Evolutionary conservation across 169 alveolate genomes (phyloP).

Genomic region (Perkinsus olseni): DNA sequence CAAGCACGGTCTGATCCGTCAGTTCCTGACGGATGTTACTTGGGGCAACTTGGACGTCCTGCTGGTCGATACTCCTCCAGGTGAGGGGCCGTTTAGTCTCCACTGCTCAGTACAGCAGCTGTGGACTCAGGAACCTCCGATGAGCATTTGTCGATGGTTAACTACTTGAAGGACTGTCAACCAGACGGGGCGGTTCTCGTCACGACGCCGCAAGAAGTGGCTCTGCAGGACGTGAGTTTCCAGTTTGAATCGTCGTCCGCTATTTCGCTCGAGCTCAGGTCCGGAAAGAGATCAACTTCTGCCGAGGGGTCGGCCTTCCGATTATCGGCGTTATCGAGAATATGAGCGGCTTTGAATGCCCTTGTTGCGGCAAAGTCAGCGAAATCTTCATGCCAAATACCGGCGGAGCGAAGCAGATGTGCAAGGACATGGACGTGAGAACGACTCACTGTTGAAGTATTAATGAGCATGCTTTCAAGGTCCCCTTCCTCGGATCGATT

Average conservation of each 20-base stretch:
- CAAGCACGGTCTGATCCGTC: slow-evolving; percentile 88
- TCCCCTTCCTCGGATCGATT: not conserved
- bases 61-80: slow-evolving; percentile 98
- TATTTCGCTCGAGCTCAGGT: not conserved
- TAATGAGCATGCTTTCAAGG: not conserved
- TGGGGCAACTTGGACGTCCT: slow-evolving; percentile 96
- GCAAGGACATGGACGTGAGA: not conserved
- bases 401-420: slow-evolving; percentile 1
- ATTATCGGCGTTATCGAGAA: slow-evolving; percentile 94
- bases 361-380: not conserved
- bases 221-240: slow-evolving; percentile 73
- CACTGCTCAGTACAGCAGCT: not conserved
- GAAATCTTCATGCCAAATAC: not conserved
- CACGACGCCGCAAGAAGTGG: slow-evolving; percentile 81
- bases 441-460: not conserved
- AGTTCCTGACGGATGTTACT: slow-evolving; percentile 89
- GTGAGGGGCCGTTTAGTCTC: slow-evolving; percentile 19
- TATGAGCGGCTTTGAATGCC: slow-evolving; percentile 64
- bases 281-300: slow-evolving; percentile 84
- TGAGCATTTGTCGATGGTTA: slow-evolving; percentile 88
- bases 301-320: slow-evolving; percentile 45
- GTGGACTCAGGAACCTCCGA: slow-evolving; percentile 82
- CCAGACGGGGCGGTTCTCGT: slow-evolving; percentile 46
- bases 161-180: slow-evolving; percentile 65
- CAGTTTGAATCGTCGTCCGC: not conserved